phyloP scores from a whole-genome alignment of 2,329 filamentous ascomycete genomes.

The Cylindrodendrum hubeiense region DNA sequence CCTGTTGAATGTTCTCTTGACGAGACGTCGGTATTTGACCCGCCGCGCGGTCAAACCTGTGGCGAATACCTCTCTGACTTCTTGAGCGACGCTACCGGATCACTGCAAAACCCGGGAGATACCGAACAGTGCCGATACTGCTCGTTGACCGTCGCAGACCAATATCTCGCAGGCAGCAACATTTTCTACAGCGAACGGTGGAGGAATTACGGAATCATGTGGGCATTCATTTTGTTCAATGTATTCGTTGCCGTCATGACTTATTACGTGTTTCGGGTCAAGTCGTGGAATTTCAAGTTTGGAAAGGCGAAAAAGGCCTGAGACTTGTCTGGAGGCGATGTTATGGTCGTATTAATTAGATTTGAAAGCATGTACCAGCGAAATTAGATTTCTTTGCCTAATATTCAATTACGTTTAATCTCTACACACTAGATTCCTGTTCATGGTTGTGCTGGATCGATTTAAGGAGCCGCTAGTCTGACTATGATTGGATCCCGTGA shows the following conservation, averaged over 20 bases:
- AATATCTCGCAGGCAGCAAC: conserved; percentile 60
- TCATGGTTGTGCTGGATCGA: too few species aligned
- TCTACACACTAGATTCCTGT: too few species aligned
- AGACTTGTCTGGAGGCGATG: too few species aligned
- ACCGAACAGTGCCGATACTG: conserved; percentile 73
- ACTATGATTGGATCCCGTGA: too few species aligned
- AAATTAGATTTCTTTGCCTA: too few species aligned
- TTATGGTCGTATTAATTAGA: too few species aligned
- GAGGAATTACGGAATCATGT: conserved; percentile 75
- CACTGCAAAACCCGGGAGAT: conserved; percentile 68
- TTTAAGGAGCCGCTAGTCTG: too few species aligned
- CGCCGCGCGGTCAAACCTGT: conserved; percentile 56
- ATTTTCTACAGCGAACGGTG: conserved; percentile 65
- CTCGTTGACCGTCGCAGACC: conserved; percentile 66
- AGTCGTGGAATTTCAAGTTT: conserved; percentile 30
- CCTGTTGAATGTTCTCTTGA: conserved; percentile 59
- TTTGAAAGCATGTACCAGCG: too few species aligned
- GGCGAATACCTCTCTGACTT: not conserved
- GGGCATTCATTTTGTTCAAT: conserved; percentile 72
- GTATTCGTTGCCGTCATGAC: conserved; percentile 64
- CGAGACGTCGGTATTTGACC: conserved; percentile 73
- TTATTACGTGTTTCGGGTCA: conserved; percentile 59
- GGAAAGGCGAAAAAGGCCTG: conserved; percentile 34
- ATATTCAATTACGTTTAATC: too few species aligned
- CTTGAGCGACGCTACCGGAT: conserved; percentile 53